Evolutionary conservation across 2,329 filamentous ascomycete species (phyloP).

Genomic region (Pyricularia pennisetigena): DNA sequence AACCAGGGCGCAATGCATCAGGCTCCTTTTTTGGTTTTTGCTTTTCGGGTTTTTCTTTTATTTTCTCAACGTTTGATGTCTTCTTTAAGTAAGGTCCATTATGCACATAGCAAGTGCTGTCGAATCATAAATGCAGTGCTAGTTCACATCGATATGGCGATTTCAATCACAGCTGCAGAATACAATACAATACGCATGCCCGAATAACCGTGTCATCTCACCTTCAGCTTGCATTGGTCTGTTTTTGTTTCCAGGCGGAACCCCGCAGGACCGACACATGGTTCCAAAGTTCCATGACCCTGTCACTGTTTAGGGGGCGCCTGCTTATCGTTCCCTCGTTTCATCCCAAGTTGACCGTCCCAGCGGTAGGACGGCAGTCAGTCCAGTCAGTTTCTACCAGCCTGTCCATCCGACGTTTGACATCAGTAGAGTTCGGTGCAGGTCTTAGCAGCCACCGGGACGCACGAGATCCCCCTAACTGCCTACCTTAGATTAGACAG

Average conservation of each 20-base stretch:
- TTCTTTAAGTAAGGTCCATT: neutral
- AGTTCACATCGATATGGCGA: neutral
- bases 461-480: neutral
- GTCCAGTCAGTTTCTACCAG: neutral
- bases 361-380: neutral
- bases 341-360: constrained; percentile 9
- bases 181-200: neutral
- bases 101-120: neutral
- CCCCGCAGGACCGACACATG: constrained; percentile 1
- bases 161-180: neutral
- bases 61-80: neutral
- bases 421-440: neutral
- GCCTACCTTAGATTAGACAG: neutral
- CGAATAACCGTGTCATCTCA: constrained; percentile 5
- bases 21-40: neutral
- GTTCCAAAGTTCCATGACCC: neutral
- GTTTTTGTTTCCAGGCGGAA: constrained; percentile 2
- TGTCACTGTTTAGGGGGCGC: neutral
- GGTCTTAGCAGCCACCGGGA: neutral
- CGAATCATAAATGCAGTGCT: neutral
- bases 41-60: neutral
- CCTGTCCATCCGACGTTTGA: neutral
- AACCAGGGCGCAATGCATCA: neutral
- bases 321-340: constrained; percentile 6
- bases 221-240: constrained; percentile 3